A percentile compares a stretch with the other conserved stretches of the same genome.
Evolutionary conservation across 768 basidiomycete genomes (phyloP).

Genomic region (Suillus brevipes): DNA sequence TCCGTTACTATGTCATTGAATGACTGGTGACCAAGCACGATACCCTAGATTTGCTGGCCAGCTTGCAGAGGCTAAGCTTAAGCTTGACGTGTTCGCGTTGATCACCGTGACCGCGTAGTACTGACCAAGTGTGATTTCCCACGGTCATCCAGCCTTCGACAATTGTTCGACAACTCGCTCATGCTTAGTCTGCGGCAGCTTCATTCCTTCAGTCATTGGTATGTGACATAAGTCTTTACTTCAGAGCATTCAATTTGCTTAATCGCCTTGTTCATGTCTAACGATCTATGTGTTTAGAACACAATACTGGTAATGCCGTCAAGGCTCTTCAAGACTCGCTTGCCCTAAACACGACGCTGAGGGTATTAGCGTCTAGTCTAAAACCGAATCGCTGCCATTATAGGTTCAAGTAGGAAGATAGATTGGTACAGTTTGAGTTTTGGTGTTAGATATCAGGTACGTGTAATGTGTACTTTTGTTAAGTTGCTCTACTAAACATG

Average conservation of each 20-base stretch:
- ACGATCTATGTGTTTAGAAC: neutral
- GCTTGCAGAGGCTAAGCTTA: too few relatives aligned
- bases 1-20: rapidly evolving
- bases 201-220: neutral
- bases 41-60: too few relatives aligned
- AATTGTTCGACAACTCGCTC: neutral
- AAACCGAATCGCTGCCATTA: neutral
- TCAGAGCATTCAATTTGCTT: neutral
- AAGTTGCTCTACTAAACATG: neutral
- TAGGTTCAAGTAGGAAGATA: neutral
- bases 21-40: too few relatives aligned
- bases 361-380: neutral
- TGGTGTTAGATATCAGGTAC: neutral
- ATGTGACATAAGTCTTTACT: neutral
- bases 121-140: too few relatives aligned
- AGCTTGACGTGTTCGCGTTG: too few relatives aligned
- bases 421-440: neutral
- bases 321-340: neutral
- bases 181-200: too few relatives aligned
- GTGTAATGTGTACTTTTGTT: neutral
- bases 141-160: too few relatives aligned
- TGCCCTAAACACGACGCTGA: neutral
- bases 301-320: neutral
- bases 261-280: neutral
- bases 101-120: too few relatives aligned